phyloP scores from a whole-genome alignment of 805 yeast species.

The Candida multigemmis region DNA sequence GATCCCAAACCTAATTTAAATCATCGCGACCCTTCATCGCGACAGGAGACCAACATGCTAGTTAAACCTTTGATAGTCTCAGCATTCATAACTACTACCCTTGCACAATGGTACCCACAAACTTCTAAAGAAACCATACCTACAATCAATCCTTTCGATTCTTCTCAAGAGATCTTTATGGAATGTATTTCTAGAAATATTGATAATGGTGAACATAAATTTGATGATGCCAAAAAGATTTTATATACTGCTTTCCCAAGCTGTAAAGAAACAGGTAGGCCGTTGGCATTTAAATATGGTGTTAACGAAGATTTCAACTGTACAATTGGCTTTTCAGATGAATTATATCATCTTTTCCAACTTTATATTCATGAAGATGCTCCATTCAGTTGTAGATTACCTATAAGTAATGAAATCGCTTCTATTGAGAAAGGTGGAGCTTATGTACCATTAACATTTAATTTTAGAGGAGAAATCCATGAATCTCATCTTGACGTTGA shows the following conservation, averaged over 20 bases:
- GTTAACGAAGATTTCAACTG: slow-evolving; percentile 46
- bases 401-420: slow-evolving; percentile 36
- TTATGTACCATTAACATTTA: slow-evolving; percentile 50
- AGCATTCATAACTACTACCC: too few relatives aligned
- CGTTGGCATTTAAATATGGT: slow-evolving; percentile 48
- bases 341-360: slow-evolving; percentile 63
- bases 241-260: slow-evolving; percentile 49
- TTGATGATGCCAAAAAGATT: slow-evolving; percentile 52
- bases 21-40: too few relatives aligned
- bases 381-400: slow-evolving; percentile 63
- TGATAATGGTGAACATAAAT: slow-evolving; percentile 68
- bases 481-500: slow-evolving; percentile 66
- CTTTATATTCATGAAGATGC: slow-evolving; percentile 69
- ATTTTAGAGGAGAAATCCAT: slow-evolving; percentile 57
- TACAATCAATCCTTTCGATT: slow-evolving; percentile 21
- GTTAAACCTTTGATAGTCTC: too few relatives aligned
- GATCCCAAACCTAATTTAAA: too few relatives aligned
- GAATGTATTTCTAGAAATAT: slow-evolving; percentile 63
- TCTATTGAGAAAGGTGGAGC: slow-evolving; percentile 36
- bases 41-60: too few relatives aligned
- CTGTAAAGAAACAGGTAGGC: slow-evolving; percentile 57
- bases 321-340: slow-evolving; percentile 54
- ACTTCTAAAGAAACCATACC: slow-evolving; percentile 29
- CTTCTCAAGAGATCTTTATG: slow-evolving; percentile 36
- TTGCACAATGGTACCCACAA: slow-evolving; percentile 32